Percentiles rank a stretch among this genome's conserved stretches.
Evolutionary conservation across 371 early-diverging fungal species (phyloP).

Genomic region (Apophysomyces trapeziformis): DNA sequence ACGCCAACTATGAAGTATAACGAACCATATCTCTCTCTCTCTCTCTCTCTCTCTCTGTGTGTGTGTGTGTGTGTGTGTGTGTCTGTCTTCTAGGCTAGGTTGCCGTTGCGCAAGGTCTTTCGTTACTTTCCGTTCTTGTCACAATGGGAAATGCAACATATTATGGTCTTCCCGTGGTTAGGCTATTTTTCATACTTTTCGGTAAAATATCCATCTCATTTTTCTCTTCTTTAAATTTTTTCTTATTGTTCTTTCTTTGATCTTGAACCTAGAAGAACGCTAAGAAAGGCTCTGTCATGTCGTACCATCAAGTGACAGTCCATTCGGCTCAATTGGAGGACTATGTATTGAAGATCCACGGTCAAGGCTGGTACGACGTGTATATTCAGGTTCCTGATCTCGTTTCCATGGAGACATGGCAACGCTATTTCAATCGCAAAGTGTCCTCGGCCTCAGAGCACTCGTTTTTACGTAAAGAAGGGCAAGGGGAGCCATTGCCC

Average conservation of each 20-base stretch:
- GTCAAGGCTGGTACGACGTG: constrained; percentile 53
- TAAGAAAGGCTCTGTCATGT: constrained; percentile 51
- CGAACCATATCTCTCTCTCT: too few relatives aligned
- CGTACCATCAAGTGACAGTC: constrained; percentile 49
- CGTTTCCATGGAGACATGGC: constrained; percentile 53
- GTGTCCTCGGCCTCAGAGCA: not conserved
- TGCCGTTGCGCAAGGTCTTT: constrained; percentile 54
- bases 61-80: too few relatives aligned
- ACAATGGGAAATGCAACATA: constrained; percentile 63
- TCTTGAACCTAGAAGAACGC: constrained; percentile 36
- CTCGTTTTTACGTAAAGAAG: not conserved
- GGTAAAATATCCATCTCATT: constrained; percentile 16
- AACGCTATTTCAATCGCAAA: constrained; percentile 38
- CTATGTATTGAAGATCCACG: constrained; percentile 57
- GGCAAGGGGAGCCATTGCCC: not conserved
- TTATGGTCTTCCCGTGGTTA: constrained; percentile 58
- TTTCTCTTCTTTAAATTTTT: not conserved
- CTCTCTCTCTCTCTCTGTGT: too few relatives aligned
- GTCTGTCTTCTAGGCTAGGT: constrained; percentile 40
- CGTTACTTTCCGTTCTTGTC: constrained; percentile 60
- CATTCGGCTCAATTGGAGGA: constrained; percentile 50
- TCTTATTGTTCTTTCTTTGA: not conserved
- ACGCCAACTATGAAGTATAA: too few relatives aligned
- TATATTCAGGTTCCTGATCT: constrained; percentile 58
- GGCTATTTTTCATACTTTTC: constrained; percentile 63